A percentile compares a stretch with the other conserved stretches of the same genome.
These are phyloP conservation scores for Chrysophaeum taylorii DNA, from an alignment of 352 stramenopile genomes.

Conservation along the genomic window DNA sequence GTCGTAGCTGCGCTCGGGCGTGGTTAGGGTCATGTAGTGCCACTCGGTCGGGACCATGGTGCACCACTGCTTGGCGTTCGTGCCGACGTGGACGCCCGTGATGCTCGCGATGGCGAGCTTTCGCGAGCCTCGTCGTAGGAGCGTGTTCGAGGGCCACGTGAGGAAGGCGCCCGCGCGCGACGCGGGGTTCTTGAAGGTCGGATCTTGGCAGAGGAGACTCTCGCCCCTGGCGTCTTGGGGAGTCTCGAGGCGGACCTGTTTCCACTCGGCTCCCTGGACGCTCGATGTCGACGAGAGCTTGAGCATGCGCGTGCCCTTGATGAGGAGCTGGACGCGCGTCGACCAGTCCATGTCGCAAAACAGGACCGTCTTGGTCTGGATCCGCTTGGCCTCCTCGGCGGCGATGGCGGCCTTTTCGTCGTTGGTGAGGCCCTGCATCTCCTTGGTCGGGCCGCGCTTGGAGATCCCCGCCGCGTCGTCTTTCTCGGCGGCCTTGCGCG, in stretches of 20 bases:
- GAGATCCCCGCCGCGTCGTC: background rate
- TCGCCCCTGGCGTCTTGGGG: too few relatives aligned
- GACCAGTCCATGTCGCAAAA: background rate
- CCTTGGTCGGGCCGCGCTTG: background rate
- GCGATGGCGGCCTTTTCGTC: background rate
- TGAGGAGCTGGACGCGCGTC: background rate
- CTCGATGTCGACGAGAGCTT: conserved; percentile 1
- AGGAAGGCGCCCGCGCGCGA: background rate
- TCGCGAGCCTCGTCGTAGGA: background rate
- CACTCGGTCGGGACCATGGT: conserved; percentile 12
- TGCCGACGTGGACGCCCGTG: conserved; percentile 8
- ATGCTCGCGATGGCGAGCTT: conserved; percentile 1
- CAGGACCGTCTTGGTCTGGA: too few relatives aligned
- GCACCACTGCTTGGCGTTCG: conserved; percentile 17
- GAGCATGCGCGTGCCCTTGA: background rate
- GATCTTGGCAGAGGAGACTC: background rate
- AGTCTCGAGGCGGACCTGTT: background rate
- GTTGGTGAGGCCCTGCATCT: background rate
- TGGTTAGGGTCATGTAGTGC: conserved; percentile 11
- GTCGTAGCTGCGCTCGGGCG: conserved; percentile 11
- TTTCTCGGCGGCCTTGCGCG: background rate
- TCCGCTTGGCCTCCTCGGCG: background rate
- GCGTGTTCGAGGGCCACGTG: background rate
- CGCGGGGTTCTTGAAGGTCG: background rate
- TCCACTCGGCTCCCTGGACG: conserved; percentile 1